A percentile compares a stretch with the other conserved stretches of the same genome.
These are phyloP conservation scores for Cyclotella kingstonii DNA, from an alignment of 108 stramenopile species.

Conservation along the genomic window DNA sequence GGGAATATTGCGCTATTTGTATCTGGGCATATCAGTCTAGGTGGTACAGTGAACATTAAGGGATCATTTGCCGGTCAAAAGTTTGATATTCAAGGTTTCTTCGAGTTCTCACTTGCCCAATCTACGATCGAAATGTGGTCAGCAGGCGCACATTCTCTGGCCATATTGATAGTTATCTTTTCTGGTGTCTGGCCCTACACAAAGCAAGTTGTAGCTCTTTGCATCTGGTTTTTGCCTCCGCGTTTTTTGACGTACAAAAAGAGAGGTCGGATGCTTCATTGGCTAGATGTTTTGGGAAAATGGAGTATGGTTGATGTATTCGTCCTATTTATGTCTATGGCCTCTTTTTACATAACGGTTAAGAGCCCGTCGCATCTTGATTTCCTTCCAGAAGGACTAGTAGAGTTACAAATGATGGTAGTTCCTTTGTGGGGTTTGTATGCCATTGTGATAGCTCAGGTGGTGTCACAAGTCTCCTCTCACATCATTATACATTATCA, in stretches of 20 bases:
- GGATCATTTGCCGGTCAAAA: slow-evolving; percentile 52
- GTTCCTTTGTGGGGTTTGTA: slow-evolving; percentile 82
- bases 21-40: slow-evolving; percentile 70
- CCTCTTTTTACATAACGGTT: slow-evolving; percentile 67
- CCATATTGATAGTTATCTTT: slow-evolving; percentile 69
- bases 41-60: slow-evolving; percentile 56
- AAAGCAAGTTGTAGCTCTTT: slow-evolving; percentile 61
- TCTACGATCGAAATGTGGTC: slow-evolving; percentile 68
- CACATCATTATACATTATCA: slow-evolving; percentile 85
- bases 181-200: slow-evolving; percentile 85
- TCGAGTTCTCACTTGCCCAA: slow-evolving; percentile 66
- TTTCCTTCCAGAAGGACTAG: slow-evolving; percentile 68
- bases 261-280: slow-evolving; percentile 58
- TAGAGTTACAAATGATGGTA: slow-evolving; percentile 67
- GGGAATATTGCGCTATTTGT: slow-evolving; percentile 76
- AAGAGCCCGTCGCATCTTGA: slow-evolving; percentile 55
- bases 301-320: slow-evolving; percentile 71
- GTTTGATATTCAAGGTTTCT: slow-evolving; percentile 57
- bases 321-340: slow-evolving; percentile 64
- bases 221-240: slow-evolving; percentile 71
- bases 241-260: slow-evolving; percentile 42
- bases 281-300: slow-evolving; percentile 79
- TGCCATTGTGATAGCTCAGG: slow-evolving; percentile 79
- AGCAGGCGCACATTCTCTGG: slow-evolving; percentile 66
- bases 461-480: slow-evolving; percentile 71